Base-by-base conservation (phyloP, 768 basidiomycete genomes). In the Suillus placidus region DNA sequence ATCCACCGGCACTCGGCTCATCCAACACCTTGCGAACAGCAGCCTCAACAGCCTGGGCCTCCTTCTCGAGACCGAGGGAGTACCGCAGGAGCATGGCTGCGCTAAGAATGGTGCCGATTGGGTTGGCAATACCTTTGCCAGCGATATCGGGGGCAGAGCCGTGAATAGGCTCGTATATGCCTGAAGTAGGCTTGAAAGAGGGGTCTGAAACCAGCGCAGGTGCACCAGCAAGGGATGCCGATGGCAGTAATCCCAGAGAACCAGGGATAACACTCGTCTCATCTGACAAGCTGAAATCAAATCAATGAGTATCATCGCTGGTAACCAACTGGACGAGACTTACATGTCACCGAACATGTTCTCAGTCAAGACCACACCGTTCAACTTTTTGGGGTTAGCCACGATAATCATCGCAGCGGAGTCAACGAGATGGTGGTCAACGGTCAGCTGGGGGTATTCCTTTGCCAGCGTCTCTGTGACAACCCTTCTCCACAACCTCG, bases 341-440 rank as follows among this genome's bases (percentile, higher is more conserved):
- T 74, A 98, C 97, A 98, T 98, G 77, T 98, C 96, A 55, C 96
- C 96, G 69, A 98, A 97, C 77, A 98, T 78, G 77, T 98, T 98
- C 80, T 96, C 96, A 0, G 95, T 99, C 64, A 99, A 79, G 69
- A 99, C 85, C 55, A 99, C 89, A 67, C 97, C 97, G 75, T 99
- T 99, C 64, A 99, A 83, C 78, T 95, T 97, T 71, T 84, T 87
- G 9, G 97, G 97, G 72, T 85, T 93, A 34, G 90, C 81, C 57
- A 97, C 94, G 76, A 99, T 92, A 67, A 97, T 74, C 97, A 99
- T 99, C 12, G 97, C 89, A 6, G 97, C 95, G 2, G 95, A 91
- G 79, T 99, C 97, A 64, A 99, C 95, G 65, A 99, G 85, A 63
- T 93, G 88, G 79, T 99, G 97, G 74, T 96, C 91, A 56, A 98